A percentile compares a stretch with the other conserved stretches of the same genome.
These are phyloP conservation scores for Aspergillus eucalypticola DNA, from an alignment of 2,329 filamentous ascomycete genomes.

Conservation along the genomic window DNA sequence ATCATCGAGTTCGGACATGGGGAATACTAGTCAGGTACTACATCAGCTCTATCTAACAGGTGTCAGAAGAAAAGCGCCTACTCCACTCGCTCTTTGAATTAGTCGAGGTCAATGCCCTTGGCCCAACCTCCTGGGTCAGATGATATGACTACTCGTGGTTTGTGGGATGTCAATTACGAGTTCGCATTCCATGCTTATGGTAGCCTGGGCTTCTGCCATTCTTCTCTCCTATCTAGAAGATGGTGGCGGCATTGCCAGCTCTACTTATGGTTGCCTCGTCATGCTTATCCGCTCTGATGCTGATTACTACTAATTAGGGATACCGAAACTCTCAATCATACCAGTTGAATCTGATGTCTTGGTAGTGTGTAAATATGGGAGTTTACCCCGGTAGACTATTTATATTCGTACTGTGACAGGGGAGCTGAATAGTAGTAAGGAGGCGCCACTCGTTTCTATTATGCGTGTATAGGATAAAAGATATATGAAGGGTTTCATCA, in stretches of 20 bases:
- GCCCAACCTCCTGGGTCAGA: conserved; percentile 16
- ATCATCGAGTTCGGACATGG: not conserved
- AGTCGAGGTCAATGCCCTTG: conserved; percentile 11
- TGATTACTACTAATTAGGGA: not conserved
- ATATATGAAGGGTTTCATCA: not conserved
- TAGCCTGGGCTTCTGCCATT: not conserved
- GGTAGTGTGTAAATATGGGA: not conserved
- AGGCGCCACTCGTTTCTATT: no score
- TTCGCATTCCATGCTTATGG: not conserved
- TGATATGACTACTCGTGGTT: conserved; percentile 13
- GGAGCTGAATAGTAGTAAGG: no score
- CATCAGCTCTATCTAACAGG: conserved; percentile 2
- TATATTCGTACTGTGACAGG: not conserved
- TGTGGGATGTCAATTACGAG: not conserved
- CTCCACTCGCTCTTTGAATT: conserved; percentile 8
- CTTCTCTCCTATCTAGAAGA: not conserved
- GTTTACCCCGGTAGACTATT: not conserved
- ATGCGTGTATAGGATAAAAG: no score
- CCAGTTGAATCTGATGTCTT: not conserved
- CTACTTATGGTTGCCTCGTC: conserved; percentile 6
- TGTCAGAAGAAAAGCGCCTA: not conserved
- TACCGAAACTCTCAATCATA: not conserved
- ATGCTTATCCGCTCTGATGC: not conserved
- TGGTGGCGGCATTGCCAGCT: not conserved
- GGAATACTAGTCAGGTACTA: conserved; percentile 7